These are phyloP conservation scores for Macrophomina phaseolina DNA, from an alignment of 2,329 filamentous ascomycete genomes.

Conservation along the genomic window DNA sequence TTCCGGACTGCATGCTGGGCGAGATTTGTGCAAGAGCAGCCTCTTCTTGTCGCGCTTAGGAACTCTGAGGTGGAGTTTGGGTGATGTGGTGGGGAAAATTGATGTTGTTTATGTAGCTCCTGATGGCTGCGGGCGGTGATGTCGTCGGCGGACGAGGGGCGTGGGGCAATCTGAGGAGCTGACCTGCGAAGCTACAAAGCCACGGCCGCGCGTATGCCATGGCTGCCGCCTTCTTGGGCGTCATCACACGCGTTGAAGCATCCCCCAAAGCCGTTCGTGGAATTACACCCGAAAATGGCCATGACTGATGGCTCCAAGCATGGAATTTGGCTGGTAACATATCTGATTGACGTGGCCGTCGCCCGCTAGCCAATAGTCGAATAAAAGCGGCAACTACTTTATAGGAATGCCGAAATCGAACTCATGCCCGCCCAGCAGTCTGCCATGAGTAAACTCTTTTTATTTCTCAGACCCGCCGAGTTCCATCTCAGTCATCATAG, in stretches of 20 bases:
- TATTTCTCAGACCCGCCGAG: not conserved
- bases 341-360: conserved; percentile 1
- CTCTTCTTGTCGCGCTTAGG: not conserved
- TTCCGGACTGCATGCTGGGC: conserved; percentile 75
- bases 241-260: not conserved
- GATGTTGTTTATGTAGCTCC: conserved; percentile 25
- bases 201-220: not conserved
- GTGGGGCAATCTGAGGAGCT: not conserved
- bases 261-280: no score
- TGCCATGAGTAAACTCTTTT: not conserved
- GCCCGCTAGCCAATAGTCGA: not conserved
- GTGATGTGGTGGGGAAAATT: not conserved
- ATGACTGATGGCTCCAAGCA: not conserved
- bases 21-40: not conserved
- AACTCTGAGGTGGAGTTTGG: not conserved
- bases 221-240: not conserved
- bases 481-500: not conserved
- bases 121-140: conserved; percentile 23
- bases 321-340: not conserved
- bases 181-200: not conserved
- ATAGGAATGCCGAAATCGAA: not conserved
- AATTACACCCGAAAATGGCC: not conserved
- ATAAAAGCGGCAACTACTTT: conserved; percentile 9
- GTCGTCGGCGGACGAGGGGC: conserved; percentile 22
- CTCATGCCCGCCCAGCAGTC: conserved; percentile 13